phyloP scores from a whole-genome alignment of 2,329 filamentous ascomycete genomes.

The Biscogniauxia mediterranea region DNA sequence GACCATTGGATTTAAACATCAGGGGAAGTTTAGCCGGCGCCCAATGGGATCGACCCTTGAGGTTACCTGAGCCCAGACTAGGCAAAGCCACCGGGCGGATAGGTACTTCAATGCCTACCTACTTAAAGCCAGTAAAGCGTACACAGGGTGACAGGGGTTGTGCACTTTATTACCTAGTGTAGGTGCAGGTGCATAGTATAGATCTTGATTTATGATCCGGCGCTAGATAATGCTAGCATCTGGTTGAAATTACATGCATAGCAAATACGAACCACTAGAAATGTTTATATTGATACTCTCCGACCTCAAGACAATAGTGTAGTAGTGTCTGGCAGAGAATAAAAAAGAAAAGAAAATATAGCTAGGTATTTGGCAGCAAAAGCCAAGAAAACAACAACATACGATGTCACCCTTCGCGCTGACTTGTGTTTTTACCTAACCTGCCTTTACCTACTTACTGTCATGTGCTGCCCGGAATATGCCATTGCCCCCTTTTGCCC shows the following conservation, averaged over 20 bases:
- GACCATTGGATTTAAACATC: no score
- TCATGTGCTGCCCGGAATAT: background rate
- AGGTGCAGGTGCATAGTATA: background rate
- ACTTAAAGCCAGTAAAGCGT: no score
- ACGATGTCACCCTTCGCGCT: background rate
- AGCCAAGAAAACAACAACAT: background rate
- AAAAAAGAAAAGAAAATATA: no score
- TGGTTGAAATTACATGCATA: background rate
- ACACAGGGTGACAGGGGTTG: background rate
- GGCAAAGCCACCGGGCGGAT: background rate
- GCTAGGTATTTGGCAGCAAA: background rate
- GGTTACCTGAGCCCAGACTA: background rate
- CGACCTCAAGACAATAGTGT: background rate
- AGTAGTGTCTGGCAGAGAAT: no score
- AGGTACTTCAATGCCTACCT: background rate
- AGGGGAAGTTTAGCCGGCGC: background rate
- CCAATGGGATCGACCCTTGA: background rate
- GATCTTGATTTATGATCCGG: background rate
- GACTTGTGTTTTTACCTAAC: background rate
- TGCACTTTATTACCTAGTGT: background rate
- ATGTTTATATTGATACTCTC: background rate
- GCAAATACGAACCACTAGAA: background rate
- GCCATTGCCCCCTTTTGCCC: background rate
- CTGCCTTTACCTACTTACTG: no score
- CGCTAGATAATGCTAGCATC: background rate